Base-by-base conservation (phyloP, 1,284 basidiomycete genomes). In the Bjerkandera adusta region DNA sequence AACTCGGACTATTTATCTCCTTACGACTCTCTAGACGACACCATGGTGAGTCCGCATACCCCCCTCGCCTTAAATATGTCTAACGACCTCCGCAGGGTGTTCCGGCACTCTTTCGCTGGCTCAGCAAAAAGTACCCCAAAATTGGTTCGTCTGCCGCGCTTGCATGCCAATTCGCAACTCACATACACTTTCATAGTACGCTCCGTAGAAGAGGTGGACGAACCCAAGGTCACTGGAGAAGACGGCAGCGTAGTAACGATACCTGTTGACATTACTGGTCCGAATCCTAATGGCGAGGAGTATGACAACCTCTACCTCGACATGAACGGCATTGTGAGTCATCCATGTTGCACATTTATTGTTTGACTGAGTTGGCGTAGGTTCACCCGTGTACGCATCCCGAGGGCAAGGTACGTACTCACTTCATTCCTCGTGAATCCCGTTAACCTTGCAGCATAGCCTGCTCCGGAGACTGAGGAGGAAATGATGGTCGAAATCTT, bases 401-500 rank as follows among this genome's bases (percentile, higher is more conserved):
- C 0, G 96, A 98, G 67, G 95, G 94, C 59, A 93, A 90, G 76
- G 89, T 82, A 49, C 43, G n/a, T 6, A 15, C 16, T 18, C 20
- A 8, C 21, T 16, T 36, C 35, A 13, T n/a, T 13, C 20, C 33
- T 30, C 10, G 12, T 5, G n/a, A 30, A 38, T 20, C 35, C 45
- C 12, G 20, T 34, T 32, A 36, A 25, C 36, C 25, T 36, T 39
- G 21, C 30, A 32, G 25, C n/a, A n/a, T 48, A 92, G 82, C 92
- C 92, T 38, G 85, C 97, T 1, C 97, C 97, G 0, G 91, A 97
- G 66, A 97, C 94, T 2, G 97, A 99, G 66, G 92, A 94, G 64
- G 95, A 98, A 49, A 99, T 99, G 97, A 99, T 99, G 97, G 63
- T 92, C 18, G 97, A 98, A 66, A 81, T 99, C 35, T 98, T 99